Conservation (phyloP, 768 basidiomycete species). For the Lactarius evosmus region DNA sequence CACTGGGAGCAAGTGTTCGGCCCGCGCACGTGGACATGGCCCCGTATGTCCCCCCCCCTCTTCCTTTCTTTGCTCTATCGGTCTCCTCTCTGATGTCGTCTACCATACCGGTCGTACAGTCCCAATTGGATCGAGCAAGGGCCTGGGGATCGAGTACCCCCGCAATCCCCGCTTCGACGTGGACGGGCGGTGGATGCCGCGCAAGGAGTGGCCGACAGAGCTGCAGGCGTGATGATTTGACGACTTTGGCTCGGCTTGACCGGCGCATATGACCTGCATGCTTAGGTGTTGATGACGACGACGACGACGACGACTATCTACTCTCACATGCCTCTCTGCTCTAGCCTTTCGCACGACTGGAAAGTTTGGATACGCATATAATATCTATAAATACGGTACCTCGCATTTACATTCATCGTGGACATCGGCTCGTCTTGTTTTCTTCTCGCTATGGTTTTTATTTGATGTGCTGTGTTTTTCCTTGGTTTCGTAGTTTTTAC, state of each 20-base stretch:
- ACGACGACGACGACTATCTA: background rate
- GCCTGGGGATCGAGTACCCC: constrained; percentile 61
- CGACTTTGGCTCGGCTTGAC: background rate
- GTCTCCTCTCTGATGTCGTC: background rate
- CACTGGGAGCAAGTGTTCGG: constrained; percentile 91
- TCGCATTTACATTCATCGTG: background rate
- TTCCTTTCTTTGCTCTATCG: background rate
- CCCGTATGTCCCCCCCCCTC: constrained; percentile 53
- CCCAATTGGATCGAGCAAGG: constrained; percentile 49
- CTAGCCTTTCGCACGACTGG: background rate
- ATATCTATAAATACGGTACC: background rate
- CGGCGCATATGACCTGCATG: background rate
- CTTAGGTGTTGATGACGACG: background rate
- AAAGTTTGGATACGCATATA: background rate
- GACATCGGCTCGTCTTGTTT: background rate
- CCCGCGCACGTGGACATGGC: constrained; percentile 60
- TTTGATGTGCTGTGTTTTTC: background rate
- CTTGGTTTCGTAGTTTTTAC: background rate
- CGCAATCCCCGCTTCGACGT: constrained; percentile 71
- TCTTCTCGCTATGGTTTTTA: background rate
- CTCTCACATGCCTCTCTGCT: background rate
- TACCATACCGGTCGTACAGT: constrained; percentile 31
- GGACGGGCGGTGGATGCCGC: constrained; percentile 62
- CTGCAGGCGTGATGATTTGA: constrained; percentile 42
- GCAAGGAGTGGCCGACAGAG: constrained; percentile 68